A percentile compares a stretch with the other conserved stretches of the same genome.
phyloP scores from a whole-genome alignment of 768 basidiomycete genomes.

The Sarcomyxa edulis region DNA sequence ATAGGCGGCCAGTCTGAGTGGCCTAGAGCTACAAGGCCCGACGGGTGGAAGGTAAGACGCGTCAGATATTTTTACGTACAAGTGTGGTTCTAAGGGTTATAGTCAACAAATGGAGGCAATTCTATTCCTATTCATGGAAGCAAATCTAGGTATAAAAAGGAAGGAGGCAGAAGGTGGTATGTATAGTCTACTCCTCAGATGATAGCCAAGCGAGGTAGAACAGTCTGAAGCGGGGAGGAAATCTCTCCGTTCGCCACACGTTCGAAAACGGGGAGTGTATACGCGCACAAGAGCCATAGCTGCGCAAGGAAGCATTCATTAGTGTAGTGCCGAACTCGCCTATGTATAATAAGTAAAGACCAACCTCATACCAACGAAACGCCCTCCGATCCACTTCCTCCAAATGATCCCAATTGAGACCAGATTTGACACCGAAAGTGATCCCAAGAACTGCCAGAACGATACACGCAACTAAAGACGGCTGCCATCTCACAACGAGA shows the following conservation, averaged over 20 bases:
- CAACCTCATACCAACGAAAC: conserved; percentile 16
- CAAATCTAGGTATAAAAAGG: too few species aligned
- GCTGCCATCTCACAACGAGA: conserved; percentile 12
- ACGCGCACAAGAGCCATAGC: conserved; percentile 11
- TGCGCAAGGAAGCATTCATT: not conserved
- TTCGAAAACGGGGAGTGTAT: conserved; percentile 10
- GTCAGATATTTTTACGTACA: too few species aligned
- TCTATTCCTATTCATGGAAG: too few species aligned
- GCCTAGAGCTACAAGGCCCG: too few species aligned
- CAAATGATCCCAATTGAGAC: conserved; percentile 11
- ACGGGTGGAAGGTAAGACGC: too few species aligned
- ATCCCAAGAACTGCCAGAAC: conserved; percentile 5
- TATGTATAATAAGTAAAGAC: conserved; percentile 1
- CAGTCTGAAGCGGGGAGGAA: not conserved
- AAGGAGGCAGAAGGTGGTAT: too few species aligned
- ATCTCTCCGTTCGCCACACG: conserved; percentile 2
- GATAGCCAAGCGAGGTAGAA: too few species aligned
- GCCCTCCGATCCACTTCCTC: conserved; percentile 13
- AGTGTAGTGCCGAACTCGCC: not conserved
- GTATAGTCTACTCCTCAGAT: too few species aligned
- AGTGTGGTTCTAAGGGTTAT: too few species aligned
- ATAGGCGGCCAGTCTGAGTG: too few species aligned
- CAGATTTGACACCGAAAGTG: conserved; percentile 10
- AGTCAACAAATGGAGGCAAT: too few species aligned
- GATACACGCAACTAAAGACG: conserved; percentile 6